Percentiles rank a stretch among this genome's conserved stretches.
phyloP scores from a whole-genome alignment of 1,284 basidiomycete species.

The Cronartium ribicola region DNA sequence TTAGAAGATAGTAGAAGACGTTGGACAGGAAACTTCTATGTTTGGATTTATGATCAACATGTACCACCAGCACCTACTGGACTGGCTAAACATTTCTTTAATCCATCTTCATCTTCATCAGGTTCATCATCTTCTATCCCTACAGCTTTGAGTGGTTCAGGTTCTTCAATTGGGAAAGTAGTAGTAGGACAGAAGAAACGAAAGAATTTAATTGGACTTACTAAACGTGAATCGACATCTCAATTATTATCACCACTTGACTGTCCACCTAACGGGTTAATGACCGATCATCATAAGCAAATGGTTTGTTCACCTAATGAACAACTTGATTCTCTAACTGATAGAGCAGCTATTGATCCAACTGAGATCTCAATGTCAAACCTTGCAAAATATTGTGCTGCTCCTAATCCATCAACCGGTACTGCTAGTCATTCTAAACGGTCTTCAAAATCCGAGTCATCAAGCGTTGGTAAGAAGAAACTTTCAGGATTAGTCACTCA shows the following conservation, averaged over 20 bases:
- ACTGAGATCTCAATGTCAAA: constrained; percentile 2
- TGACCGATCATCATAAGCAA: no score
- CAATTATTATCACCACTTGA: neutral
- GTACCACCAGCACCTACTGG: neutral
- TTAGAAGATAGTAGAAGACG: constrained; percentile 6
- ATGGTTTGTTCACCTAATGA: neutral
- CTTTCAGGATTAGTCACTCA: neutral
- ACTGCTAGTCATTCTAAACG: no score
- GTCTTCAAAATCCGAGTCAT: neutral
- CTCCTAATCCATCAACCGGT: constrained; percentile 8
- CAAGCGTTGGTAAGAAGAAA: constrained; percentile 15
- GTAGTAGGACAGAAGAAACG: neutral
- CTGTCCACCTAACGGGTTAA: no score
- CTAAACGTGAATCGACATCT: constrained; percentile 11
- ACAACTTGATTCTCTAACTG: constrained; percentile 8
- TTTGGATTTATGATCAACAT: constrained; percentile 12
- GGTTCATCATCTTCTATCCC: neutral
- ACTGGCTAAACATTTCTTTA: neutral
- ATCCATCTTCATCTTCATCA: neutral
- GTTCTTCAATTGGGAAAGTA: neutral
- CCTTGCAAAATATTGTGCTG: neutral
- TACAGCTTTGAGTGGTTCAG: neutral
- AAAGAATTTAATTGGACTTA: constrained; percentile 17
- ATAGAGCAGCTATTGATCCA: constrained; percentile 18
- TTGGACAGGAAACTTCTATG: constrained; percentile 3